phyloP scores from a whole-genome alignment of 2,329 filamentous ascomycete genomes.

The Chalara sp. region DNA sequence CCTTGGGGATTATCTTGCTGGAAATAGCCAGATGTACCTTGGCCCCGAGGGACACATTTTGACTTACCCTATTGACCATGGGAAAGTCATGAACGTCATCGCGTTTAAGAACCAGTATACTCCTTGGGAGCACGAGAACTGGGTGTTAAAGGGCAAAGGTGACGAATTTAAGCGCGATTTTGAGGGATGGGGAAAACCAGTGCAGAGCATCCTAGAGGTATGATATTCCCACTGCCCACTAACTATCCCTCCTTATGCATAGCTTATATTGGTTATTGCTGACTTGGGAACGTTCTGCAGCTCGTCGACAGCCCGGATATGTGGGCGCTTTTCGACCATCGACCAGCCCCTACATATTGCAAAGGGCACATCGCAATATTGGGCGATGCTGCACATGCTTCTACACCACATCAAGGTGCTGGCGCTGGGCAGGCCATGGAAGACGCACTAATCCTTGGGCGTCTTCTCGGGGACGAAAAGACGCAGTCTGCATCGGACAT shows the following conservation, averaged over 20 bases:
- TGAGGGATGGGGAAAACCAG: constrained; percentile 25
- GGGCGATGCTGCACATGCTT: constrained; percentile 58
- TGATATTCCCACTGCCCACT: too few relatives aligned
- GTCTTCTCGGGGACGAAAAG: constrained; percentile 36
- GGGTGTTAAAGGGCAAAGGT: constrained; percentile 28
- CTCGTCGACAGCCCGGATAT: constrained; percentile 6
- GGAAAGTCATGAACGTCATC: constrained; percentile 45
- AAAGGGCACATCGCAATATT: constrained; percentile 38
- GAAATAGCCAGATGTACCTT: constrained; percentile 38
- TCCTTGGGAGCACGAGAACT: constrained; percentile 27
- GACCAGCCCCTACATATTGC: constrained; percentile 32
- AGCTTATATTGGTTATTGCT: too few relatives aligned
- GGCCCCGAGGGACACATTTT: constrained; percentile 51
- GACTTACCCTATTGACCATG: constrained; percentile 50
- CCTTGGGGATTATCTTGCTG: constrained; percentile 41
- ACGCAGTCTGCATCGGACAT: constrained; percentile 29
- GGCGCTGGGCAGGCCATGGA: constrained; percentile 52
- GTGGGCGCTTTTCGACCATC: constrained; percentile 40
- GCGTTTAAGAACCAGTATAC: constrained; percentile 18
- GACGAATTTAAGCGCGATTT: constrained; percentile 30
- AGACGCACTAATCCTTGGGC: constrained; percentile 38
- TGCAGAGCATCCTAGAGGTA: neutral
- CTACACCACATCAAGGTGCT: constrained; percentile 51
- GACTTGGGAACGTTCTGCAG: too few relatives aligned
- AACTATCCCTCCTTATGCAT: too few relatives aligned